A percentile compares a stretch with the other conserved stretches of the same genome.
phyloP scores from a whole-genome alignment of 257 asterid species.

The Plantago elongata region DNA sequence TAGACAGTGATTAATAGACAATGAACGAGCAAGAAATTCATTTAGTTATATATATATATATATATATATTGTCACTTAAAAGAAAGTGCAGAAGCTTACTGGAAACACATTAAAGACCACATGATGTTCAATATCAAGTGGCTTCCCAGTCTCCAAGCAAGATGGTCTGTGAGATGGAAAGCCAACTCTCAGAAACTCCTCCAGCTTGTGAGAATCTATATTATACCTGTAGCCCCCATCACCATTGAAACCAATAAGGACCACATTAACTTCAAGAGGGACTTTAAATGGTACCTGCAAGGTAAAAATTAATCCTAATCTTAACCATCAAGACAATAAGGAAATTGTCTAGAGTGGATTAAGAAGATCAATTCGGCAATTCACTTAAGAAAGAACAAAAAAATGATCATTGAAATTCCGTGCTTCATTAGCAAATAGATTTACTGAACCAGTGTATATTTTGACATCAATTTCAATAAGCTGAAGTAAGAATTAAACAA shows the following conservation, averaged over 20 bases:
- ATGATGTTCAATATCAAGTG: conserved; percentile 96
- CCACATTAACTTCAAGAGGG: conserved; percentile 94
- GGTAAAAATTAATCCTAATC: conserved; percentile 9
- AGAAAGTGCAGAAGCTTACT: conserved; percentile 41
- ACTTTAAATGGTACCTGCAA: conserved; percentile 97
- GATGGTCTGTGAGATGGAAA: conserved; percentile 90
- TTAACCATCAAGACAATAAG: background rate
- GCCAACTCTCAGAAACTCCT: conserved; percentile 80
- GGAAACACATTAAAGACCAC: conserved; percentile 79
- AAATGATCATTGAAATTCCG: too few relatives aligned
- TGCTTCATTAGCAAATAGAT: too few relatives aligned
- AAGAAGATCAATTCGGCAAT: background rate
- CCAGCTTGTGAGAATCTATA: conserved; percentile 75
- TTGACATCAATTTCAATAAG: too few relatives aligned
- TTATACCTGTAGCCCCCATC: conserved; percentile 91
- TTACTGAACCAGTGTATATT: too few relatives aligned
- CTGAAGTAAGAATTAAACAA: too few relatives aligned
- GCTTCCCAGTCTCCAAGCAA: conserved; percentile 92
- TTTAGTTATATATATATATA: too few relatives aligned
- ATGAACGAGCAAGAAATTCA: background rate
- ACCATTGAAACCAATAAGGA: conserved; percentile 83
- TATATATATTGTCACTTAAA: background rate
- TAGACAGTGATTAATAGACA: conserved; percentile 8
- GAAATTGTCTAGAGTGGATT: background rate
- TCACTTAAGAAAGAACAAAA: too few relatives aligned